These are phyloP conservation scores for Zea mays DNA, from an alignment of 176 grass and related monocot species.

Conservation along the genomic window Zm-B73-REFERENCE-NAM-5.0 NC_050101.1:132880001-132880500, in stretches of 20 bases:
- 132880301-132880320: conserved; percentile 33
- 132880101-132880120: conserved; percentile 42
- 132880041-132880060: conserved; percentile 59
- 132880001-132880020: conserved; percentile 50
- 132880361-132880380: conserved; percentile 43
- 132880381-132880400: conserved; percentile 42
- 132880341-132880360: conserved; percentile 15
- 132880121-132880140: conserved; percentile 27
- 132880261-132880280: conserved; percentile 27
- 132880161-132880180: conserved; percentile 45
- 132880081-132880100: conserved; percentile 43
- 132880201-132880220: conserved; percentile 8
- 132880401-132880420: neutral
- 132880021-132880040: conserved; percentile 64
- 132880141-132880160: conserved; percentile 25
- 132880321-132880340: conserved; percentile 42
- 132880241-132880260: neutral
- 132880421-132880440: neutral
- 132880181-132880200: conserved; percentile 14
- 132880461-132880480: neutral
- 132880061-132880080: conserved; percentile 54
- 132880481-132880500: conserved; percentile 10
- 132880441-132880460: too few relatives aligned
- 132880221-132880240: conserved; percentile 22
- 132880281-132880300: conserved; percentile 42